Evolutionary conservation across 345 rosid genomes (phyloP).

Genomic region (Salix suchowensis): DNA sequence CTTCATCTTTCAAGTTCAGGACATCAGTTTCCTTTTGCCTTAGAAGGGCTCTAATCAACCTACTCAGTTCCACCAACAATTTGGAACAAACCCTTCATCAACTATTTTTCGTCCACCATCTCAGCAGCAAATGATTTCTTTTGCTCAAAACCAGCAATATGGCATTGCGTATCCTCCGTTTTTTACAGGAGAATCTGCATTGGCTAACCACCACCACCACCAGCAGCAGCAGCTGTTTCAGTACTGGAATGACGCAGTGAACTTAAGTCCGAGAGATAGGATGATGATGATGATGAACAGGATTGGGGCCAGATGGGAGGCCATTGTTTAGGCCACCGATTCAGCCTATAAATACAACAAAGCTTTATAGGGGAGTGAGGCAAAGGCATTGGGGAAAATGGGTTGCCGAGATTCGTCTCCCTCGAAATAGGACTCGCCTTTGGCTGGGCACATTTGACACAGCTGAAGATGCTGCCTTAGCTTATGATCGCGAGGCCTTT

Average conservation of each 20-base stretch:
- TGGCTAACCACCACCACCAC: conserved; percentile 17
- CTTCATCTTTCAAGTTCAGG: conserved; percentile 26
- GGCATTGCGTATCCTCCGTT: conserved; percentile 27
- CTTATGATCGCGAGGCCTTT: conserved; percentile 87
- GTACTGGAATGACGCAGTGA: conserved; percentile 57
- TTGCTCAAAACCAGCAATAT: conserved; percentile 44
- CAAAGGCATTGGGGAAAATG: conserved; percentile 99
- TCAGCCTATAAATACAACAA: conserved; percentile 70
- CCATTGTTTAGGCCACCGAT: conserved; percentile 46
- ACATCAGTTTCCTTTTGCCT: conserved; percentile 48
- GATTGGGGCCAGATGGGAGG: conserved; percentile 55
- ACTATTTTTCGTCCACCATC: conserved; percentile 26
- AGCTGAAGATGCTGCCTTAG: conserved; percentile 89
- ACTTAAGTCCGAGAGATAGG: conserved; percentile 73
- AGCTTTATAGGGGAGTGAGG: conserved; percentile 87
- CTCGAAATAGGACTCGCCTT: conserved; percentile 82
- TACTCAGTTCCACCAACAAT: conserved; percentile 40
- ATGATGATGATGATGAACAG: conserved; percentile 71
- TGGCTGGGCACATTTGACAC: conserved; percentile 96
- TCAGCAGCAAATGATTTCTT: conserved; percentile 73
- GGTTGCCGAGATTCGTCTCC: conserved; percentile 97
- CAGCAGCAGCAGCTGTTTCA: conserved; percentile 57
- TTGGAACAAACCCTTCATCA: conserved; percentile 17
- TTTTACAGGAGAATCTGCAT: conserved; percentile 26
- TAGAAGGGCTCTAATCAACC: conserved; percentile 37